These are phyloP conservation scores for Phanerochaete sordida DNA, from an alignment of 768 basidiomycete genomes.

Conservation along the genomic window DNA sequence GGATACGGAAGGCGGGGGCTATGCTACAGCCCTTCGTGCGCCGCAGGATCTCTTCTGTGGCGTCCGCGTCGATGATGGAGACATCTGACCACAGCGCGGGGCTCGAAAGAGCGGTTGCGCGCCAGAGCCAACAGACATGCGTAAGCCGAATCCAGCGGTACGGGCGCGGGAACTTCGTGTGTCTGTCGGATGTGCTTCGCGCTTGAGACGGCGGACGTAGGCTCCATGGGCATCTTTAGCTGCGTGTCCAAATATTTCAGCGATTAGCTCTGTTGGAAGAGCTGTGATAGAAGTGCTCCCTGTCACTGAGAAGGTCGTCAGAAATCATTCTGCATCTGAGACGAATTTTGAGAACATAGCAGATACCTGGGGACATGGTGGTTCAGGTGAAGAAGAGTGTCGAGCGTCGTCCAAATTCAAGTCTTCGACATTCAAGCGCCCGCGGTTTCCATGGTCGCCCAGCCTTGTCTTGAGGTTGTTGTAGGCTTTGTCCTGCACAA, in stretches of 20 bases:
- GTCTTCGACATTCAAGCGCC: no score
- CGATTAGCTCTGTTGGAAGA: neutral
- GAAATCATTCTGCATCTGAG: no score
- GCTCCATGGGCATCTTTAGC: neutral
- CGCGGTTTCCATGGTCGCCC: no score
- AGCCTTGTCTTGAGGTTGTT: no score
- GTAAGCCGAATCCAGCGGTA: constrained; percentile 8
- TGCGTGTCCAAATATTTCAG: neutral
- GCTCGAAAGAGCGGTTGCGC: constrained; percentile 1
- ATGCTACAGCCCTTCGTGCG: neutral
- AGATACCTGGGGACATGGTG: no score
- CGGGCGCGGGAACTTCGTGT: neutral
- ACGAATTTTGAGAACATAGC: no score
- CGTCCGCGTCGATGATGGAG: neutral
- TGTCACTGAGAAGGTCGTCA: no score
- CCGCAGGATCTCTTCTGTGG: neutral
- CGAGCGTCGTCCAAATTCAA: no score
- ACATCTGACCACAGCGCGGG: constrained; percentile 13
- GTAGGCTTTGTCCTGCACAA: no score
- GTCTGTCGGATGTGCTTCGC: neutral
- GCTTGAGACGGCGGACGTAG: neutral
- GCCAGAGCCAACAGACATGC: constrained; percentile 13
- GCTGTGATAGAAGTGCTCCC: neutral
- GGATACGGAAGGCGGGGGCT: neutral
- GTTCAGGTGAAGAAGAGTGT: no score